Base-by-base conservation (phyloP, 2,329 filamentous ascomycete species). In the Microcera coccophila region DNA sequence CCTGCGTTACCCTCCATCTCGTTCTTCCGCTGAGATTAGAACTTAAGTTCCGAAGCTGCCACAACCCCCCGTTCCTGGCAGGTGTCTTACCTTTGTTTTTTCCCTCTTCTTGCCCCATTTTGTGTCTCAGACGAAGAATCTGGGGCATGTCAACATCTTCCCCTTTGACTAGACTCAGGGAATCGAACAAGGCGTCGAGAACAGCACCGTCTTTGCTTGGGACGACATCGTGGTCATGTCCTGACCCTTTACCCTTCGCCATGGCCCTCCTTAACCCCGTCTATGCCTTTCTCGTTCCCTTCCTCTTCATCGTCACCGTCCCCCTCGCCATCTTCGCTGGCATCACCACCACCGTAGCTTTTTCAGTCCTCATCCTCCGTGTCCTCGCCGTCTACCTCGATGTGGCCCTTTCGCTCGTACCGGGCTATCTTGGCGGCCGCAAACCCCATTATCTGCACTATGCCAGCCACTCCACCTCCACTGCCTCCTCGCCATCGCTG, bases 351-450 rank as follows among this genome's bases (percentile, higher is more conserved):
- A 73, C 72, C 4, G 53, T 85, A 36, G 80, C 83, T 29, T 77
- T 83, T 50, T 69, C 75, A 28, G 70, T 84, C 26, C 73, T 87
- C 37, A 72, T 79, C 56, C 64, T 83, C 48, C 75, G 82, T 18
- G 74, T 82, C 18, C 66, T 76, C 35, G 58, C 84, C 39, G 75
- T 85, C 42, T 85, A 85, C 57, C 64, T 84, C 47, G 81, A 85
- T 55, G 69, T 86, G 39, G 75, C 71, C 33, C 62, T 79, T 16
- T 78, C 77, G 7, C 67, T 84, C 3, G 58, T 84, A 2, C 74
- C 76, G 5, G 75, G 76, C 39, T 76, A 77, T 47, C 62, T 85
- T 20, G 65, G 69, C 41, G 66, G 69, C 46, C 62, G 66, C 45
- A 60, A 62, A 38, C 54, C 55, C 31, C 65, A 60, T 17, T 57